phyloP scores from a whole-genome alignment of 352 stramenopile species.

The Elongisporangium undulatum region DNA sequence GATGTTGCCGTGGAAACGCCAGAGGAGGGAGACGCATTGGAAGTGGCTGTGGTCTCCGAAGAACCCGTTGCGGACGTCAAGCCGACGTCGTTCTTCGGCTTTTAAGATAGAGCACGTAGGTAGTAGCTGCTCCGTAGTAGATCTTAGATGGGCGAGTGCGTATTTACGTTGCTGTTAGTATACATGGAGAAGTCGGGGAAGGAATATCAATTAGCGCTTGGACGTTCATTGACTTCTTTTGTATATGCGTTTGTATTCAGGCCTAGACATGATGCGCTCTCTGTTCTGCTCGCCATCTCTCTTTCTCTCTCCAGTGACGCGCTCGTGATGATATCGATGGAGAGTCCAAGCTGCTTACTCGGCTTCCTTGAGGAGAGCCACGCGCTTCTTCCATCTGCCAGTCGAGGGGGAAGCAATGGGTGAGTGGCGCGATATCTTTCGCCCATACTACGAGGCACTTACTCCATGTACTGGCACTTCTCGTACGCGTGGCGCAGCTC shows the following conservation, averaged over 20 bases:
- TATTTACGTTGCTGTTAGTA: not conserved
- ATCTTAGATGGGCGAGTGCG: not conserved
- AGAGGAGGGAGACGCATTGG: not conserved
- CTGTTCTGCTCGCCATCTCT: not conserved
- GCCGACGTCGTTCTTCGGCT: not conserved
- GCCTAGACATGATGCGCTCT: not conserved
- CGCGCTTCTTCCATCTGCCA: slow-evolving; percentile 78
- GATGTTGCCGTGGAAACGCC: not conserved
- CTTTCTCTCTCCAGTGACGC: not conserved
- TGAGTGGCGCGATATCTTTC: not conserved
- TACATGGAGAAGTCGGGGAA: not conserved
- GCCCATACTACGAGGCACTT: not conserved
- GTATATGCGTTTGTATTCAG: not conserved
- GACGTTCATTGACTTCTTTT: not conserved
- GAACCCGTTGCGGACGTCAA: not conserved
- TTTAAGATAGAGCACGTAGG: not conserved
- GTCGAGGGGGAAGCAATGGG: not conserved
- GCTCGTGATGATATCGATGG: not conserved
- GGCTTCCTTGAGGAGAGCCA: slow-evolving; percentile 75
- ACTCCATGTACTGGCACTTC: slow-evolving; percentile 97
- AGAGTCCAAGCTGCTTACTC: slow-evolving; percentile 23
- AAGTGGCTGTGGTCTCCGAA: not conserved
- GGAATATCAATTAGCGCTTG: too few species aligned
- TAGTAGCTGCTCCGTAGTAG: not conserved
- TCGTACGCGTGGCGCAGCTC: slow-evolving; percentile 98